phyloP scores from a whole-genome alignment of 148 eudicot genomes.

The Rhododendron molle region DNA sequence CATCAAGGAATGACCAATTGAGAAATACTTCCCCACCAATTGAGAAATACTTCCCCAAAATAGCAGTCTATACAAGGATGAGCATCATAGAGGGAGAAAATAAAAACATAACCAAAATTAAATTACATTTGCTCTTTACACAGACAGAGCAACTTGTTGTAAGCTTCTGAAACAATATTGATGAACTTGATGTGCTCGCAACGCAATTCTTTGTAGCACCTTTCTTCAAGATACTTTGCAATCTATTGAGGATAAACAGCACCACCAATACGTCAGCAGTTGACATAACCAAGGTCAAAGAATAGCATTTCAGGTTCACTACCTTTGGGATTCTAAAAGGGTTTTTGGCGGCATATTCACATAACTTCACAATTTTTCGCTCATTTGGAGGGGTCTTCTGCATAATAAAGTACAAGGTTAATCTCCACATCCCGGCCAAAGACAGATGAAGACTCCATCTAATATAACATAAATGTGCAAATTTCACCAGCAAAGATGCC shows the following conservation, averaged over 20 bases:
- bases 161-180: conserved; percentile 53
- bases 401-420: conserved; percentile 16
- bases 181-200: conserved; percentile 58
- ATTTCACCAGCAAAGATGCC: background rate
- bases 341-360: conserved; percentile 97
- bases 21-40: too few relatives aligned
- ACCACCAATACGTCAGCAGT: conserved; percentile 4
- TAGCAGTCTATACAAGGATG: background rate
- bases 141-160: conserved; percentile 61
- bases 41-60: background rate
- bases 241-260: conserved; percentile 38
- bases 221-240: conserved; percentile 82
- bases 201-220: conserved; percentile 83
- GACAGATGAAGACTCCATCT: background rate
- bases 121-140: conserved; percentile 89
- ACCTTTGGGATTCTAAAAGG: conserved; percentile 95
- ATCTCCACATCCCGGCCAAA: conserved; percentile 6
- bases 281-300: background rate
- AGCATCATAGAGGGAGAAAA: background rate
- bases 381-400: conserved; percentile 73
- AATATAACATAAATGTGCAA: background rate
- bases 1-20: background rate
- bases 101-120: background rate
- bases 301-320: background rate
- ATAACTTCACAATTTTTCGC: conserved; percentile 75